Base-by-base conservation (phyloP, 2,329 filamentous ascomycete genomes). In the Fusarium camptoceras region DNA sequence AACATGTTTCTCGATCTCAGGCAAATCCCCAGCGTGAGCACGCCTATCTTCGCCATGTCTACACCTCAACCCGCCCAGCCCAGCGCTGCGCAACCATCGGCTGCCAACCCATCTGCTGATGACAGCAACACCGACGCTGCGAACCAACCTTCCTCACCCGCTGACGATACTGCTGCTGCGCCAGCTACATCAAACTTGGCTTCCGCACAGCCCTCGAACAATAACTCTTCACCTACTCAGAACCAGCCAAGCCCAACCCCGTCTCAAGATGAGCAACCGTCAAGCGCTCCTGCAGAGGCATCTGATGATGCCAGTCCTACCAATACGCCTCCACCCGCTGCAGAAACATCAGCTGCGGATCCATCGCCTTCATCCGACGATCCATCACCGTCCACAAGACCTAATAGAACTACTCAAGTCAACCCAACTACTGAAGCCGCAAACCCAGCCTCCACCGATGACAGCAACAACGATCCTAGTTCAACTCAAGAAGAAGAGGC, bases 1-100 rank as follows among this genome's bases (percentile, higher is more conserved):
- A 75, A 83, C 76, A 80, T 77, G 74, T 65, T 77, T 53, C 71
- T 76, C 64, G 50, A 70, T 56, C 59, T 57, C 59, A 81, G 78
- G 62, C 78, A 76, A 59, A 48, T 74, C 30, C 66, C 55, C 34
- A 65, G 59, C 54, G 54, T 66, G 55, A 69, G 59, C 66, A 68
- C 72, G 20, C 63, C 66, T 55, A 68, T 67, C 66, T 74, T 76
- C 66, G 76, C 68, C 72, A 82, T 82, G 80, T 78, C 77, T 56
- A 71, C 56, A 46, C 73, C 77, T 22, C 54, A 67, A 54, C 54
- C 63, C 66, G 59, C 68, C 24, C 64, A 65, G 59, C 65, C 73
- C 34, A 75, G 74, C 20, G 67, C 63, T 25, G 67, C 63, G 46
- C 57, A 62, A n/a, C 53, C 73, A 22, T 66, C 74, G 18, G 71